A percentile compares a stretch with the other conserved stretches of the same genome.
phyloP scores from a whole-genome alignment of 192 early-diverging fungal species.

The Paraglomus brasilianum region DNA sequence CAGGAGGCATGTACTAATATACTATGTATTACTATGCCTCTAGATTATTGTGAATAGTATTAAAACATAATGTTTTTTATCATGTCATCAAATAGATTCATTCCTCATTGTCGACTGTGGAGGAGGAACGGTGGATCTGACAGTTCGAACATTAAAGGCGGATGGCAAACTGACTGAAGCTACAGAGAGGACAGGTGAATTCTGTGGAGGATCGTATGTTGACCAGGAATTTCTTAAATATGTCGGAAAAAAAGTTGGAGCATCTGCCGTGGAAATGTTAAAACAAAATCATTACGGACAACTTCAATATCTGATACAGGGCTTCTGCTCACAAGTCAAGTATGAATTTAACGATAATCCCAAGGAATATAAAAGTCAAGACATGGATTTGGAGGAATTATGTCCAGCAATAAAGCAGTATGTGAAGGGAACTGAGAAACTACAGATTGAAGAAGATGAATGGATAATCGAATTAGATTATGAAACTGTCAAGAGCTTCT shows the following conservation, averaged over 20 bases:
- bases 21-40: not conserved
- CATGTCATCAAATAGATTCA: constrained; percentile 22
- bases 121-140: constrained; percentile 50
- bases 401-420: constrained; percentile 16
- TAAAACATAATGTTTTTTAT: not conserved
- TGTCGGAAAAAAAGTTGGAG: constrained; percentile 6
- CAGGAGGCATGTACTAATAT: not conserved
- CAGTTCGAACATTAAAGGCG: constrained; percentile 16
- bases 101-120: constrained; percentile 49
- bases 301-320: constrained; percentile 17
- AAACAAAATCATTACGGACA: constrained; percentile 8
- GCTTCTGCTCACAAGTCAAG: constrained; percentile 5
- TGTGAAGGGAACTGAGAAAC: constrained; percentile 35
- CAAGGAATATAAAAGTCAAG: not conserved
- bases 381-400: constrained; percentile 7
- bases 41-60: not conserved
- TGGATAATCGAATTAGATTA: constrained; percentile 43
- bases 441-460: constrained; percentile 28
- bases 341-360: constrained; percentile 4
- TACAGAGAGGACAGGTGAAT: constrained; percentile 9
- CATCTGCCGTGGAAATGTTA: constrained; percentile 13
- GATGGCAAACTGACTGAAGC: constrained; percentile 30
- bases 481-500: constrained; percentile 51
- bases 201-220: constrained; percentile 11
- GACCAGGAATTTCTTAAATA: constrained; percentile 18